phyloP scores from a whole-genome alignment of 257 asterid species.

The Nicotiana paniculata region DNA sequence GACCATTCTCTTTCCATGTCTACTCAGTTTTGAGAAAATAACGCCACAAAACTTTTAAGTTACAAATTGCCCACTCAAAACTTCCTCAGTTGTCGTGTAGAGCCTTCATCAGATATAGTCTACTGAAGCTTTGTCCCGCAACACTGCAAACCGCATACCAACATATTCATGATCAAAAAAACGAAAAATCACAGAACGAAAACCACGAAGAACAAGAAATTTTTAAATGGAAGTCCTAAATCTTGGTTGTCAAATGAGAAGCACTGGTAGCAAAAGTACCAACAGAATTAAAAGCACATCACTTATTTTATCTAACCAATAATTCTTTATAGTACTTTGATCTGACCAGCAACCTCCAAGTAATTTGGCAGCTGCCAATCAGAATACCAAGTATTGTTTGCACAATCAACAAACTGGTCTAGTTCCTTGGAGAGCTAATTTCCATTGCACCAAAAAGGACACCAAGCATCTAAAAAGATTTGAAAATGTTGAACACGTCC shows the following conservation, averaged over 20 bases:
- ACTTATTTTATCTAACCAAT: no score
- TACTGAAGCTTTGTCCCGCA: conserved; percentile 90
- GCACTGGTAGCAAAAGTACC: not conserved
- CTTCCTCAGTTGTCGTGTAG: conserved; percentile 50
- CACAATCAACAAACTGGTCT: no score
- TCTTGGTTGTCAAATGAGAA: not conserved
- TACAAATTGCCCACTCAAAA: not conserved
- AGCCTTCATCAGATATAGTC: conserved; percentile 81
- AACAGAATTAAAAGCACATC: not conserved
- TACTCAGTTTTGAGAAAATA: not conserved
- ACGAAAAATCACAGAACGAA: not conserved
- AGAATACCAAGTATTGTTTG: no score
- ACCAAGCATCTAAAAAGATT: no score
- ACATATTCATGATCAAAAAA: not conserved
- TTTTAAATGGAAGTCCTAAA: not conserved
- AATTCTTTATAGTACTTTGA: no score
- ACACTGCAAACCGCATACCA: conserved; percentile 41
- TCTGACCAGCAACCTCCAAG: no score
- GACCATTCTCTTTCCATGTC: not conserved
- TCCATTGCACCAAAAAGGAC: no score
- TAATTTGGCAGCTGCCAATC: no score
- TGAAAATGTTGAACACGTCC: no score
- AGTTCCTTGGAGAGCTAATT: no score
- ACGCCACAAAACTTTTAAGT: not conserved
- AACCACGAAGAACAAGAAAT: not conserved